phyloP scores from a whole-genome alignment of 1,284 basidiomycete genomes.

The Melampsora americana region DNA sequence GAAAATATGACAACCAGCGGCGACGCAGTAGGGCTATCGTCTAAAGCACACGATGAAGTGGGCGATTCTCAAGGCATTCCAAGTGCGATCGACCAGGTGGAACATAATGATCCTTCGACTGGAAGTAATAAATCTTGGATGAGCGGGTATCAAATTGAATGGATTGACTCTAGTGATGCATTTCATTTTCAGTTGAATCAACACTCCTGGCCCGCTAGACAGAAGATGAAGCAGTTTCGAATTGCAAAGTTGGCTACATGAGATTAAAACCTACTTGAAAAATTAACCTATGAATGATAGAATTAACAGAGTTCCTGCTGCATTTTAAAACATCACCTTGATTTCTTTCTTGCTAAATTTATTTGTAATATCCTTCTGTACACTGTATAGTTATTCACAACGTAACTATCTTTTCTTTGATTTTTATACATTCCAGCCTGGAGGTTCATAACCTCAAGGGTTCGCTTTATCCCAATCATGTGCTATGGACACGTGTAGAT shows the following conservation, averaged over 20 bases:
- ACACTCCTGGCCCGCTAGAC: slow-evolving; percentile 65
- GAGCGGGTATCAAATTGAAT: background rate
- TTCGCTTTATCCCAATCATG: no score
- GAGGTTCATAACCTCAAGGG: no score
- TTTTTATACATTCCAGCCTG: no score
- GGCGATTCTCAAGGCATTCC: slow-evolving; percentile 44
- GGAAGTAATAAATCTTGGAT: no score
- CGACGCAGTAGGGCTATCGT: slow-evolving; percentile 44
- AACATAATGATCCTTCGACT: no score
- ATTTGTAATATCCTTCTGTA: no score
- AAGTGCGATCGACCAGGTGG: slow-evolving; percentile 48
- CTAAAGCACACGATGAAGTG: slow-evolving; percentile 7
- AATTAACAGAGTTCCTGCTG: background rate
- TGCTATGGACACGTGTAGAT: no score
- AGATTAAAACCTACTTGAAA: slow-evolving; percentile 22
- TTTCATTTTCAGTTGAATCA: slow-evolving; percentile 71
- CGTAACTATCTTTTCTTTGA: no score
- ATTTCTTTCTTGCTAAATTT: no score
- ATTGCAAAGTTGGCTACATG: slow-evolving; percentile 57
- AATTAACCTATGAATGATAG: background rate
- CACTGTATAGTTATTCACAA: no score
- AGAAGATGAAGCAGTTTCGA: slow-evolving; percentile 60
- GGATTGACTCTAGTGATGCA: slow-evolving; percentile 58
- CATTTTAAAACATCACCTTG: background rate
- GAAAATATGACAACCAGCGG: background rate